Conservation (phyloP, 2,329 filamentous ascomycete genomes). For the Sclerotinia trifoliorum region DNA sequence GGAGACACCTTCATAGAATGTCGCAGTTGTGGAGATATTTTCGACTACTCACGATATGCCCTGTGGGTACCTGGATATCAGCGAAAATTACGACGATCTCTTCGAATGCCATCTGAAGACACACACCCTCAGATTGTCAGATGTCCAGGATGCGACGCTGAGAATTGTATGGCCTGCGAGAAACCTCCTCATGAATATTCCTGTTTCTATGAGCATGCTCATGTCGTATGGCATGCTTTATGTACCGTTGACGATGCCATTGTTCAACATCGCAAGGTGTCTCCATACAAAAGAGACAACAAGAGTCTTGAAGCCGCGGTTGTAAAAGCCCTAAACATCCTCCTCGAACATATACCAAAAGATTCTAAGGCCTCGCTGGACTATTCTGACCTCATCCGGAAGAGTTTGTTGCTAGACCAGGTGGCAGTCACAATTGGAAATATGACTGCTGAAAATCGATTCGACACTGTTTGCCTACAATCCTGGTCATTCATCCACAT, state of each 20-base stretch:
- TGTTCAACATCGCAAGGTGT: background rate
- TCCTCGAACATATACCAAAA: background rate
- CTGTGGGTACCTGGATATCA: constrained; percentile 6
- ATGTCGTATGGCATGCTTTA: constrained; percentile 2
- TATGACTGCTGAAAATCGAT: background rate
- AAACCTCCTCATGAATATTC: background rate
- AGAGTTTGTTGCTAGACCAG: background rate
- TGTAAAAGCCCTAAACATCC: background rate
- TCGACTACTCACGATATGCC: background rate
- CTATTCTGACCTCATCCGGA: background rate
- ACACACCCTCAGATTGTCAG: constrained; percentile 3
- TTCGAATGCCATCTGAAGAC: background rate
- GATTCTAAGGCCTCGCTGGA: background rate
- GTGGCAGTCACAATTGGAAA: background rate
- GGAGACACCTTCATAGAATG: constrained; percentile 4
- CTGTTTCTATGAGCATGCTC: background rate
- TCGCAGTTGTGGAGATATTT: background rate
- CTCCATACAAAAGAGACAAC: background rate
- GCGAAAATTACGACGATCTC: background rate
- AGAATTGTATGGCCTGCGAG: background rate
- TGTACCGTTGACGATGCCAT: background rate
- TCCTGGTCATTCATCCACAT: background rate
- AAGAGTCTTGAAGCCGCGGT: background rate
- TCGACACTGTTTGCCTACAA: background rate
- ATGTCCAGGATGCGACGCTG: background rate